Evolutionary conservation across 1,139 yeast species (phyloP).

Genomic region (Magnusiomyces suaveolens): DNA sequence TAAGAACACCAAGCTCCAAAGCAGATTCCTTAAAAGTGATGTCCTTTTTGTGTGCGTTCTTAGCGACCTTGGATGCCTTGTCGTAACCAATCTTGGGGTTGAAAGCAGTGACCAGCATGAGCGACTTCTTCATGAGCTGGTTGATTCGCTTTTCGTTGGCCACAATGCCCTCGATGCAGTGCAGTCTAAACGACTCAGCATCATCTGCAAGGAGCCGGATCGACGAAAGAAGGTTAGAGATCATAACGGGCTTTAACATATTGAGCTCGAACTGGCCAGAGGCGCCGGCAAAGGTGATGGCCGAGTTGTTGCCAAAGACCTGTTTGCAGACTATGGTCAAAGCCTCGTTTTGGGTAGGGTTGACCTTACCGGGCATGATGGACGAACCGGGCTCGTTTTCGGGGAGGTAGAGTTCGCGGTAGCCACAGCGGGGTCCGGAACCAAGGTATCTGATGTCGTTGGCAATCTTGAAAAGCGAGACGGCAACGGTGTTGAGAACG

Average conservation of each 20-base stretch:
- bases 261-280: conserved; percentile 97
- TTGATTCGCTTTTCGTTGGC: conserved; percentile 85
- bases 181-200: conserved; percentile 72
- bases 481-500: conserved; percentile 91
- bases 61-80: conserved; percentile 92
- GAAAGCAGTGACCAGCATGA: conserved; percentile 96
- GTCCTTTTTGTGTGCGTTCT: conserved; percentile 97
- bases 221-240: conserved; percentile 78
- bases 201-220: conserved; percentile 87
- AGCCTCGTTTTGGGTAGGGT: conserved; percentile 98
- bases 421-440: conserved; percentile 98
- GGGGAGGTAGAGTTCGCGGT: conserved; percentile 89
- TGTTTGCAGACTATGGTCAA: conserved; percentile 96
- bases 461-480: conserved; percentile 88
- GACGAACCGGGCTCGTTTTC: conserved; percentile 99
- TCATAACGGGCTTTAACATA: conserved; percentile 95
- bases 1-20: conserved; percentile 75
- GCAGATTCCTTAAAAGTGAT: conserved; percentile 91
- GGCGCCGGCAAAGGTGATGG: conserved; percentile 95
- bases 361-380: conserved; percentile 98
- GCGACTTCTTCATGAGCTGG: conserved; percentile 82
- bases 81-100: conserved; percentile 99
- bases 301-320: conserved; percentile 92
- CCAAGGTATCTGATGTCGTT: conserved; percentile 97
- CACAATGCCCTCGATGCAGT: conserved; percentile 88